Evolutionary conservation across 495 filamentous ascomycete species (phyloP).

Genomic region (Hyaloscypha finlandica): DNA sequence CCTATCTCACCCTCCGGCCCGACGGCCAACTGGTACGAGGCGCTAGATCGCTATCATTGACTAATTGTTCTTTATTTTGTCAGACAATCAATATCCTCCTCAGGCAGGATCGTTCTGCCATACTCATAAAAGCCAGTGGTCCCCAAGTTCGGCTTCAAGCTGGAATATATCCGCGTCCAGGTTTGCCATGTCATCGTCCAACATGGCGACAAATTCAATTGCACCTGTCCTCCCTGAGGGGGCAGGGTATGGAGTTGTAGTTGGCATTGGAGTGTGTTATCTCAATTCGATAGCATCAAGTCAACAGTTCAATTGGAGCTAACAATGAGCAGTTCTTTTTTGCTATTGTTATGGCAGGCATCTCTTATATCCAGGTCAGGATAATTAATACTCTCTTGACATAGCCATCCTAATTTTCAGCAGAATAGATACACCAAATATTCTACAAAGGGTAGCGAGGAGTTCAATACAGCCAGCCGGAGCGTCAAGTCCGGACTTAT

Average conservation of each 20-base stretch:
- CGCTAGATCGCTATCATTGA: neutral
- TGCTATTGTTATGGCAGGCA: conserved; percentile 15
- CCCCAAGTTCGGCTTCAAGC: neutral
- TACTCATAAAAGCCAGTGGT: neutral
- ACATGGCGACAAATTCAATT: neutral
- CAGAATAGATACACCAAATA: conserved; percentile 51
- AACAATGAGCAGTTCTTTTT: conserved; percentile 24
- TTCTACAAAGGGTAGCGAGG: conserved; percentile 46
- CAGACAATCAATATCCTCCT: neutral
- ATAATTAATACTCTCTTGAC: neutral
- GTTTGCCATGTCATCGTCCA: neutral
- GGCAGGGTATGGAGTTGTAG: conserved; percentile 51
- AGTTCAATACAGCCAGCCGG: conserved; percentile 53
- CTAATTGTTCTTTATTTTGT: neutral
- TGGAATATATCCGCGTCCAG: neutral
- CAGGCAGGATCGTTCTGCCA: neutral
- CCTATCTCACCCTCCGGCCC: neutral
- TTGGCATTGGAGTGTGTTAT: conserved; percentile 43
- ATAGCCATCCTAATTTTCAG: conserved; percentile 44
- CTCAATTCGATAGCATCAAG: neutral
- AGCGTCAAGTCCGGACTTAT: conserved; percentile 52
- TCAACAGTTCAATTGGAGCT: neutral
- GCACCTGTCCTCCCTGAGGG: conserved; percentile 24
- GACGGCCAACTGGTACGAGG: neutral
- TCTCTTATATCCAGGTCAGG: neutral